These are phyloP conservation scores for Phaeolepiota aurea DNA, from an alignment of 768 basidiomycete species.

Conservation along the genomic window DNA sequence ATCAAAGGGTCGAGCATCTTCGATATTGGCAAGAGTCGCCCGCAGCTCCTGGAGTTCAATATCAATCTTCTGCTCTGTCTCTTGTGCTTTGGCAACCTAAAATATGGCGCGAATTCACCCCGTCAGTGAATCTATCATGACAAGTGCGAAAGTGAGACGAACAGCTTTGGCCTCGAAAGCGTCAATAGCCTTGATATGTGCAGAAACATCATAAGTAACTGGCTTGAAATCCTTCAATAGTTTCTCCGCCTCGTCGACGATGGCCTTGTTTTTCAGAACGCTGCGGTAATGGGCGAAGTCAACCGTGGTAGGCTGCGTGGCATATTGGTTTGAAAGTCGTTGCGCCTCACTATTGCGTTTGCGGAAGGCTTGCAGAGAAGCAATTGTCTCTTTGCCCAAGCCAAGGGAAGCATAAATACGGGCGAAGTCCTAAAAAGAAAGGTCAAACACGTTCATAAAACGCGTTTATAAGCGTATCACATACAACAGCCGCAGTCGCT, in stretches of 20 bases:
- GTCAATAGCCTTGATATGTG: constrained; percentile 92
- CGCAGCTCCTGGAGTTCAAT: constrained; percentile 86
- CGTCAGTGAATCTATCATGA: too few species aligned
- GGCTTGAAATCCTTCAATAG: constrained; percentile 85
- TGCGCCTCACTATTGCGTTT: constrained; percentile 90
- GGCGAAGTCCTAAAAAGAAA: constrained; percentile 58
- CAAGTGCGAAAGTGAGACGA: constrained; percentile 11
- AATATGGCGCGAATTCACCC: not conserved
- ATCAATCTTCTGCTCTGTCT: constrained; percentile 86
- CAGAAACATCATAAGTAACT: constrained; percentile 82
- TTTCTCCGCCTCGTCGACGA: constrained; percentile 92
- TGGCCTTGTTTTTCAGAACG: constrained; percentile 83
- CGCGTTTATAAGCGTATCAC: constrained; percentile 27
- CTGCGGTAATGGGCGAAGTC: constrained; percentile 91
- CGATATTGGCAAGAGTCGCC: constrained; percentile 91
- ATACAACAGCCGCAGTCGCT: constrained; percentile 58
- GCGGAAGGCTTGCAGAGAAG: constrained; percentile 90
- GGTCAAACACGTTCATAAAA: constrained; percentile 42
- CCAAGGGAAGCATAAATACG: constrained; percentile 77
- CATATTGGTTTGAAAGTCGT: constrained; percentile 54
- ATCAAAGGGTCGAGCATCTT: constrained; percentile 95
- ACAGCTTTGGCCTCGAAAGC: constrained; percentile 96
- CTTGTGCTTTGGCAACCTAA: constrained; percentile 83
- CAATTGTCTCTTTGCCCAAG: constrained; percentile 88
- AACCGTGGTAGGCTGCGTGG: constrained; percentile 70